Conservation (phyloP, 1,284 basidiomycete species). For the Rhodotorula sp. region DNA sequence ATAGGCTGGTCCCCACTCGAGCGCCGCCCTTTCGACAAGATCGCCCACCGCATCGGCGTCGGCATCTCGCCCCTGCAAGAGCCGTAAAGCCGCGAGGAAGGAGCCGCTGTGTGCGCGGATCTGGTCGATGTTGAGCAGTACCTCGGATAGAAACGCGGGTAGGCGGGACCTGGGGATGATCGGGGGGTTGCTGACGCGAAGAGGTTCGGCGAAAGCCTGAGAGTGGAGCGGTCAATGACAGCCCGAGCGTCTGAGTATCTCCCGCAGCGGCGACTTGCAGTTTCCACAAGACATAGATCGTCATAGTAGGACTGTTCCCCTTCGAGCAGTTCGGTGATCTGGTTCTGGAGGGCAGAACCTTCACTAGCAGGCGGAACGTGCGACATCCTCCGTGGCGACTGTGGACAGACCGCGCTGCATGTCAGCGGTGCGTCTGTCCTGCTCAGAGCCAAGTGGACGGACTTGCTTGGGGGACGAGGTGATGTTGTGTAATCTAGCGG, state of each 20-base stretch:
- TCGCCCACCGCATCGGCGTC: slow-evolving; percentile 84
- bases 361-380: background rate
- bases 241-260: background rate
- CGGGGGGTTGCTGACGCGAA: slow-evolving; percentile 67
- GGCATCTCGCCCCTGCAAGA: slow-evolving; percentile 81
- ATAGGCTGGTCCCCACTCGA: slow-evolving; percentile 83
- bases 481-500: too few species aligned
- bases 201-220: slow-evolving; percentile 73
- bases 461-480: too few species aligned
- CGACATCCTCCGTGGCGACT: background rate
- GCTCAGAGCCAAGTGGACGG: too few species aligned
- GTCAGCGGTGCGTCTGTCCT: too few species aligned
- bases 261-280: slow-evolving; percentile 51
- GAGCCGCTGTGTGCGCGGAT: slow-evolving; percentile 75
- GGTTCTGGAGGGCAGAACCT: slow-evolving; percentile 58
- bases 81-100: slow-evolving; percentile 78
- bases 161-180: slow-evolving; percentile 70
- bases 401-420: background rate
- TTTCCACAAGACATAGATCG: slow-evolving; percentile 81
- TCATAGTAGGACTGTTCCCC: slow-evolving; percentile 87
- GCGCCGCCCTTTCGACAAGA: slow-evolving; percentile 80
- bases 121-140: slow-evolving; percentile 83
- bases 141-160: slow-evolving; percentile 76
- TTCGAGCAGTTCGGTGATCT: slow-evolving; percentile 86
- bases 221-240: background rate